A percentile compares a stretch with the other conserved stretches of the same genome.
Conservation (phyloP, 164 flowering plant genomes). For the Amborella trichopoda region DNA sequence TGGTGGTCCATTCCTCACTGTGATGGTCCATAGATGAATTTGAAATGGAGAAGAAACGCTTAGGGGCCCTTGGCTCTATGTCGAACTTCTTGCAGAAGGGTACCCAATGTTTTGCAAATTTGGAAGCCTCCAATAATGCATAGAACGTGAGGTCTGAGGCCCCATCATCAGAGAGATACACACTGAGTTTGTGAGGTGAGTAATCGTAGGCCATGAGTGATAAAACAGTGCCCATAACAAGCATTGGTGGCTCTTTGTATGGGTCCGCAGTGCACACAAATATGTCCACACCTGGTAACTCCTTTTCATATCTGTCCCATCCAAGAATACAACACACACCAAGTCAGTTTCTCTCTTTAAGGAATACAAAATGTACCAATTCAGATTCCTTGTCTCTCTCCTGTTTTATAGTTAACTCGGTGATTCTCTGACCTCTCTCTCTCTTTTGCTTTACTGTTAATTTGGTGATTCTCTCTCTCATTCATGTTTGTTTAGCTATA, state of each 20-base stretch:
- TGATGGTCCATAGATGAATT: slow-evolving; percentile 1
- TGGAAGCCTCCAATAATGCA: slow-evolving; percentile 34
- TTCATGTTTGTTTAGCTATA: not conserved
- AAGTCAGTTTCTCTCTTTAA: not conserved
- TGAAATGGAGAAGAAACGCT: slow-evolving; percentile 15
- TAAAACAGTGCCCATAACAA: slow-evolving; percentile 31
- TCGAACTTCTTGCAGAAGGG: slow-evolving; percentile 36
- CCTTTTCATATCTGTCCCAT: slow-evolving; percentile 10
- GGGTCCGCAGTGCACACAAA: slow-evolving; percentile 48
- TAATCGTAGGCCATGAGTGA: slow-evolving; percentile 37
- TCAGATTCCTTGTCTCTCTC: not conserved
- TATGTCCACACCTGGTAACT: slow-evolving; percentile 26
- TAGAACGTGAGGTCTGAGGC: slow-evolving; percentile 31
- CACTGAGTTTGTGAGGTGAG: slow-evolving; percentile 27
- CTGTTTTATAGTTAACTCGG: not conserved
- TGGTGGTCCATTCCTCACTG: not conserved
- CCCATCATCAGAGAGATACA: slow-evolving; percentile 40
- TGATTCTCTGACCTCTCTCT: not conserved
- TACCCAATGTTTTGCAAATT: slow-evolving; percentile 25
- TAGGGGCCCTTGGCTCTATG: slow-evolving; percentile 27
- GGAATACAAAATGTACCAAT: not conserved
- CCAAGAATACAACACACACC: not conserved
- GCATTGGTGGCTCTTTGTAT: slow-evolving; percentile 26
- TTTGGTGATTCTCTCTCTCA: not conserved
- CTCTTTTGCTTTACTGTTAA: not conserved